A percentile compares a stretch with the other conserved stretches of the same genome.
phyloP scores from a whole-genome alignment of 495 filamentous ascomycete species.

The Hypoxylon cercidicola region DNA sequence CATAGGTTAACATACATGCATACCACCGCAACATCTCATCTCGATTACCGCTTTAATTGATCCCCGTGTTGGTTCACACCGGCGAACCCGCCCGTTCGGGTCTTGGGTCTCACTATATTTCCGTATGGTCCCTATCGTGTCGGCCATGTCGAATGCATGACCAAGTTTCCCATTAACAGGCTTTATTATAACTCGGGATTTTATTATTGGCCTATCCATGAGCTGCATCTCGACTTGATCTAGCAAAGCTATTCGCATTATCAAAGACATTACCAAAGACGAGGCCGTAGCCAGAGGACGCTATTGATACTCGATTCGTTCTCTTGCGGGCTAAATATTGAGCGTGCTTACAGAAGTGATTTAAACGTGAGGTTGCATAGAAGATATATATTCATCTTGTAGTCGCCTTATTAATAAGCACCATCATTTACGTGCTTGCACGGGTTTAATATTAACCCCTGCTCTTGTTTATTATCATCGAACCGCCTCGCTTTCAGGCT shows the following conservation, averaged over 20 bases:
- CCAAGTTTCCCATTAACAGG: conserved; percentile 5
- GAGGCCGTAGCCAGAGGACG: too few species aligned
- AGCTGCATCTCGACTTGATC: neutral
- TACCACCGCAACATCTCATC: conserved; percentile 32
- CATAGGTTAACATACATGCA: conserved; percentile 20
- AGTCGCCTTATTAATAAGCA: conserved; percentile 3
- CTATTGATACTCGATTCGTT: too few species aligned
- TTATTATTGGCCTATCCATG: neutral
- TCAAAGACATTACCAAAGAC: too few species aligned
- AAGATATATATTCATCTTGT: conserved; percentile 6
- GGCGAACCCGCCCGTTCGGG: conserved; percentile 40
- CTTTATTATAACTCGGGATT: neutral
- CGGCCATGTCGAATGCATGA: conserved; percentile 7
- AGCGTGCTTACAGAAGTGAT: conserved; percentile 9
- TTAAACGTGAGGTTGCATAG: conserved; percentile 18
- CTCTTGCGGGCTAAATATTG: neutral
- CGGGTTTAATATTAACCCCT: too few species aligned
- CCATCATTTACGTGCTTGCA: too few species aligned
- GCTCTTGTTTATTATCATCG: neutral
- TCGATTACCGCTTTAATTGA: conserved; percentile 27
- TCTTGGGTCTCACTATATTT: conserved; percentile 41
- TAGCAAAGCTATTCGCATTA: too few species aligned
- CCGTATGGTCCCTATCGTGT: conserved; percentile 26
- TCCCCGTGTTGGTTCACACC: conserved; percentile 35
- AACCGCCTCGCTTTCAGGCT: conserved; percentile 13